Evolutionary conservation across 2,329 filamentous ascomycete species (phyloP).

Genomic region (Aspergillus unguis): DNA sequence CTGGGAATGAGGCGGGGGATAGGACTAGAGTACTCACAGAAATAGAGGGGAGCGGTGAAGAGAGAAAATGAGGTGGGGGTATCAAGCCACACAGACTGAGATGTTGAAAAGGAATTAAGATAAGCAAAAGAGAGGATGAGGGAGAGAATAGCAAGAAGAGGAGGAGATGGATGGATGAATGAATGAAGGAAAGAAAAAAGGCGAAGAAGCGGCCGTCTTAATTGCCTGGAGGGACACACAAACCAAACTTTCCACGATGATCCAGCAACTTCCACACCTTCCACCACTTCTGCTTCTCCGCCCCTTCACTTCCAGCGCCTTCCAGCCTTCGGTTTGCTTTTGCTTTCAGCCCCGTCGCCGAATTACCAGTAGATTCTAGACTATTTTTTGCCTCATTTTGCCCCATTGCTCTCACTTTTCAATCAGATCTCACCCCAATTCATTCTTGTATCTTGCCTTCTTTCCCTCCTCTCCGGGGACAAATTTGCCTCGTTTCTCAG

Average conservation of each 20-base stretch:
- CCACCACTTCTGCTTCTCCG: slow-evolving; percentile 1
- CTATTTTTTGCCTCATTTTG: not conserved
- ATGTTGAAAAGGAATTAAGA: slow-evolving; percentile 10
- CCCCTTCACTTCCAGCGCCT: slow-evolving; percentile 16
- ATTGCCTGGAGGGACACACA: slow-evolving; percentile 16
- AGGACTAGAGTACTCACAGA: slow-evolving; percentile 9
- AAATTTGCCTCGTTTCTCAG: slow-evolving; percentile 14
- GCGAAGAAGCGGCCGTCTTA: slow-evolving; percentile 25
- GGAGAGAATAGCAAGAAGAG: slow-evolving; percentile 15
- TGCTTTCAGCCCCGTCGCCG: slow-evolving; percentile 9
- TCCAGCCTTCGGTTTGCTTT: slow-evolving; percentile 3
- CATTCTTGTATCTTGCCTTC: not conserved
- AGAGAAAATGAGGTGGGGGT: not conserved
- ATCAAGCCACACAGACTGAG: slow-evolving; percentile 9
- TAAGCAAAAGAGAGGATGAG: slow-evolving; percentile 7
- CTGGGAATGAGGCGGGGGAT: not conserved
- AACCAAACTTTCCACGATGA: slow-evolving; percentile 33
- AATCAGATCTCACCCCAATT: not conserved
- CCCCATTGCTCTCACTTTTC: not conserved
- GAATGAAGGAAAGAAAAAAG: slow-evolving; percentile 15
- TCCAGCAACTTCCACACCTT: slow-evolving; percentile 38
- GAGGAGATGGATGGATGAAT: slow-evolving; percentile 18
- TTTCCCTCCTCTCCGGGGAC: not conserved
- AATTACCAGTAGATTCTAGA: not conserved
- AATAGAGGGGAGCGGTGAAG: slow-evolving; percentile 3